Evolutionary conservation across 805 yeast genomes (phyloP).

Genomic region (Yarrowia bubula): DNA sequence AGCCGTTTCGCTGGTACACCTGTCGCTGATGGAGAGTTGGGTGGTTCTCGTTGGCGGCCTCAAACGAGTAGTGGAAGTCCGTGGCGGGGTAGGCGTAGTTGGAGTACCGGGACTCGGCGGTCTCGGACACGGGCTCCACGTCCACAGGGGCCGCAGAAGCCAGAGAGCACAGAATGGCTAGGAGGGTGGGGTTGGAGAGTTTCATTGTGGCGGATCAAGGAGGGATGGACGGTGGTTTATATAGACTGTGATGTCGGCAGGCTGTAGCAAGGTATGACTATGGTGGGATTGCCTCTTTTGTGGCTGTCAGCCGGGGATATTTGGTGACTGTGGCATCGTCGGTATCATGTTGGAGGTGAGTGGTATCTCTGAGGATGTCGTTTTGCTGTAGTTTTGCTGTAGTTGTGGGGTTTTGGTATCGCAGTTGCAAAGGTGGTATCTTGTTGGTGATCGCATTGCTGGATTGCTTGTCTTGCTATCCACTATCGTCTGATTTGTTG

Average conservation of each 20-base stretch:
- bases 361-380: no score
- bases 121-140: not conserved
- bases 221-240: not conserved
- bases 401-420: no score
- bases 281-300: no score
- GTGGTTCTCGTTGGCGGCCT: constrained; percentile 19
- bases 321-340: no score
- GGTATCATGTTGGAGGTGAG: no score
- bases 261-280: no score
- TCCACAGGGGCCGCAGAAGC: not conserved
- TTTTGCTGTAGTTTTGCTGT: no score
- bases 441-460: no score
- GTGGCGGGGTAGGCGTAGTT: constrained; percentile 5
- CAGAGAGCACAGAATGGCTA: not conserved
- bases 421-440: no score
- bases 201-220: not conserved
- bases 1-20: constrained; percentile 18
- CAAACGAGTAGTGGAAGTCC: constrained; percentile 5
- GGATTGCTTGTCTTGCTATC: no score
- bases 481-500: no score
- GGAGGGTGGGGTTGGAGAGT: not conserved
- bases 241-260: not conserved
- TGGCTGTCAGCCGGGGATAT: no score
- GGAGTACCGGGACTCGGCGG: not conserved
- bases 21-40: constrained; percentile 7